A percentile compares a stretch with the other conserved stretches of the same genome.
Conservation (phyloP, 805 yeast genomes). For the Candida succiphila region DNA sequence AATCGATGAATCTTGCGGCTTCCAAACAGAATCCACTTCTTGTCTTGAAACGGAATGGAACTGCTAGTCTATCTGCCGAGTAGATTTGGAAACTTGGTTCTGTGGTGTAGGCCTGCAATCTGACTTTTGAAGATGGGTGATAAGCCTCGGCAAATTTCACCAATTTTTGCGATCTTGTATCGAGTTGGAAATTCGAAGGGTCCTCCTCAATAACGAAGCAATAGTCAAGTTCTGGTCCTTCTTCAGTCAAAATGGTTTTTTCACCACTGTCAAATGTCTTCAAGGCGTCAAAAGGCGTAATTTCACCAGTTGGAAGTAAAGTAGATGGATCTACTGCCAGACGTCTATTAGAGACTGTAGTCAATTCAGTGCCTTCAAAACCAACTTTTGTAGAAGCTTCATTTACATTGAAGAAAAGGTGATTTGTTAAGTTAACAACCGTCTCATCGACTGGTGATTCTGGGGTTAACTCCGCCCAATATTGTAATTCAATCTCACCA, state of each 20-base stretch:
- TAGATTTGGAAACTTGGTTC: slow-evolving; percentile 62
- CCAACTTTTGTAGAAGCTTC: slow-evolving; percentile 14
- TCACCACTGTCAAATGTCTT: slow-evolving; percentile 14
- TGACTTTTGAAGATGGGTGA: slow-evolving; percentile 31
- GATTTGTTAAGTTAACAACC: slow-evolving; percentile 50
- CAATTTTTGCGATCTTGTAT: slow-evolving; percentile 23
- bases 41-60: slow-evolving; percentile 21
- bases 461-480: slow-evolving; percentile 27
- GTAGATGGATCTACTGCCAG: slow-evolving; percentile 30
- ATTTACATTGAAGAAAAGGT: slow-evolving; percentile 45
- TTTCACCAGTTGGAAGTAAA: slow-evolving; percentile 37
- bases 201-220: slow-evolving; percentile 33
- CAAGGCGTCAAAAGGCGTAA: slow-evolving; percentile 17
- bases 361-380: slow-evolving; percentile 29
- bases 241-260: slow-evolving; percentile 11
- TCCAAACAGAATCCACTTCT: slow-evolving; percentile 54
- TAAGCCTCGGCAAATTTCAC: slow-evolving; percentile 2
- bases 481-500: slow-evolving; percentile 38
- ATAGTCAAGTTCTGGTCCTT: slow-evolving; percentile 33
- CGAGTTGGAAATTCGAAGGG: slow-evolving; percentile 21
- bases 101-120: slow-evolving; percentile 38
- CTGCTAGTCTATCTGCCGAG: slow-evolving; percentile 44
- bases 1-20: slow-evolving; percentile 49
- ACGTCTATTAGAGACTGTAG: slow-evolving; percentile 26
- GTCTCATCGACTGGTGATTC: slow-evolving; percentile 30